These are phyloP conservation scores for Radiomyces spectabilis DNA, from an alignment of 192 early-diverging fungal species.

Conservation along the genomic window DNA sequence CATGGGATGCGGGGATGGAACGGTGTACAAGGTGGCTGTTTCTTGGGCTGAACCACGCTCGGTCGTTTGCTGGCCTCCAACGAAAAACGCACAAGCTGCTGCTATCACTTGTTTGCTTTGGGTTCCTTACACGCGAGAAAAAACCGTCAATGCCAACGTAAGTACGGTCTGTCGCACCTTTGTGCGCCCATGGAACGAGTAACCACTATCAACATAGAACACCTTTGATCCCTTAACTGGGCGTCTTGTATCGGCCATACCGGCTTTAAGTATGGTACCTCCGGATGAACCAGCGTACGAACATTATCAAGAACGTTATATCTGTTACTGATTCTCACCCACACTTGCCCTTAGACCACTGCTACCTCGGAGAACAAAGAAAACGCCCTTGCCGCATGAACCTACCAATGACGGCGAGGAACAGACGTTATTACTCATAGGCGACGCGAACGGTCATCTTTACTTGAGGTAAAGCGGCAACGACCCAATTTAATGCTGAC, in stretches of 20 bases:
- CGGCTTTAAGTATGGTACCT: background rate
- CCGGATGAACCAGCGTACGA: background rate
- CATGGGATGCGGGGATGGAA: too few relatives aligned
- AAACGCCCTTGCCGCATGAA: background rate
- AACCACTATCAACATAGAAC: background rate
- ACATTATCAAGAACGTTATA: background rate
- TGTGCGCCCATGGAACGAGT: background rate
- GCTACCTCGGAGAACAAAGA: background rate
- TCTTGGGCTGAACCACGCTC: too few relatives aligned
- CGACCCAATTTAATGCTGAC: background rate
- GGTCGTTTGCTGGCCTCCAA: background rate
- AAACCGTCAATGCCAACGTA: background rate
- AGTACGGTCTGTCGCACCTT: background rate
- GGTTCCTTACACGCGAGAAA: background rate
- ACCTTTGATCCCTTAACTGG: background rate
- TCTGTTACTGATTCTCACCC: background rate
- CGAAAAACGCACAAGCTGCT: background rate
- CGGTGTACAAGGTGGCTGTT: too few relatives aligned
- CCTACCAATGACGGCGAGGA: background rate
- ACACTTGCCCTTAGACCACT: background rate
- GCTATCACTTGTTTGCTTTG: background rate
- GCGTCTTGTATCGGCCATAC: background rate
- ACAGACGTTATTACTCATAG: background rate
- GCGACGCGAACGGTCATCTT: background rate
- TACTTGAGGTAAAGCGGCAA: background rate